Conservation (phyloP, 139 green algal genomes). For the Coccomyxa sp. region DNA sequence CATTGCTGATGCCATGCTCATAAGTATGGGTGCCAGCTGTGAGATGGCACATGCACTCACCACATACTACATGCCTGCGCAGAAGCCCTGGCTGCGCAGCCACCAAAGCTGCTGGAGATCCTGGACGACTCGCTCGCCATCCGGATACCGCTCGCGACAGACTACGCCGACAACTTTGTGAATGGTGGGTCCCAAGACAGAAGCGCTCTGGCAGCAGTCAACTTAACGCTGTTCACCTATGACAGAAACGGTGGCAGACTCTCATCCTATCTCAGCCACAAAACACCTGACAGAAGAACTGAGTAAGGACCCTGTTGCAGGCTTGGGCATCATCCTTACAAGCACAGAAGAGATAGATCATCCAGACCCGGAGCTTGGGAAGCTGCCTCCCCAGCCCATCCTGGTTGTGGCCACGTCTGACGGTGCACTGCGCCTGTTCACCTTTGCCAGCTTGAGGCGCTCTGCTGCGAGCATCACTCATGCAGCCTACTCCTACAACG, state of each 20-base stretch:
- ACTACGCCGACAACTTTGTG: constrained; percentile 55
- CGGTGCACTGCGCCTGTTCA: constrained; percentile 48
- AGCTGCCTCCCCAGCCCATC: constrained; percentile 40
- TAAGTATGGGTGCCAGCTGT: not conserved
- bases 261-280: too few relatives aligned
- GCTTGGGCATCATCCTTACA: constrained; percentile 37
- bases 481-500: too few relatives aligned
- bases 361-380: constrained; percentile 27
- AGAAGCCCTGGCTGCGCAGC: not conserved
- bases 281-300: too few relatives aligned
- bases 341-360: constrained; percentile 15
- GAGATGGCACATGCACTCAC: not conserved
- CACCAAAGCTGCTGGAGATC: constrained; percentile 16
- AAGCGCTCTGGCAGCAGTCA: not conserved
- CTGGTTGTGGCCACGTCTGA: constrained; percentile 53
- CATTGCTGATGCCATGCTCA: not conserved
- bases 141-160: constrained; percentile 44
- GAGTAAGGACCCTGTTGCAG: not conserved
- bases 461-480: too few relatives aligned
- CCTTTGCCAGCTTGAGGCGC: constrained; percentile 20
- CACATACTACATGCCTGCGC: not conserved
- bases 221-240: not conserved
- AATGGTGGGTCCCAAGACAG: constrained; percentile 11
- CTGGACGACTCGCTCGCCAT: constrained; percentile 45
- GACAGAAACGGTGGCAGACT: not conserved